Conservation (phyloP, 2,329 filamentous ascomycete species). For the Cadophora gregata region DNA sequence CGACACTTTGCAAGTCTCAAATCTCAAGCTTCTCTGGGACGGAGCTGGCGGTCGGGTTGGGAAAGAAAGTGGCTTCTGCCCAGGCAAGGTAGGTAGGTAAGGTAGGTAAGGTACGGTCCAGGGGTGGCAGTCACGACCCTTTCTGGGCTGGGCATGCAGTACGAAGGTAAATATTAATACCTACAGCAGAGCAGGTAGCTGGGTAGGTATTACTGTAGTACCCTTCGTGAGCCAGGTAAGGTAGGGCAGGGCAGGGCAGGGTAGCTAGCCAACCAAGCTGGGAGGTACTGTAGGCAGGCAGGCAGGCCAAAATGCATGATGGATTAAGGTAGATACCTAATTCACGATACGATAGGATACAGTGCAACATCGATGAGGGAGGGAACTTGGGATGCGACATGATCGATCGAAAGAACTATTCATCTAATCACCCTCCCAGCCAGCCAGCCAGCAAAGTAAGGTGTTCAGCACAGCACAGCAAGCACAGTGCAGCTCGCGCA, state of each 20-base stretch:
- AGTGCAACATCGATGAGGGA: not conserved
- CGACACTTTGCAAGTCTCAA: slow-evolving; percentile 10
- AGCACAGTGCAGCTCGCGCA: too few relatives aligned
- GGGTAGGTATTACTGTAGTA: too few relatives aligned
- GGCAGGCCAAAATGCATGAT: not conserved
- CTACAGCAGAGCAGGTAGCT: too few relatives aligned
- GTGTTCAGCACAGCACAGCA: not conserved
- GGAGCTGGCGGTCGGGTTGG: slow-evolving; percentile 14
- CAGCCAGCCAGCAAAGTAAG: not conserved
- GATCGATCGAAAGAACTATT: not conserved
- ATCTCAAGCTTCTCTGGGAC: slow-evolving; percentile 4
- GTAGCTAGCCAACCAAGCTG: too few relatives aligned
- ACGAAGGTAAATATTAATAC: too few relatives aligned
- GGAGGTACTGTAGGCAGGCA: too few relatives aligned
- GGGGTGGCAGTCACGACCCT: slow-evolving; percentile 1
- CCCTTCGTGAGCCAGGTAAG: not conserved
- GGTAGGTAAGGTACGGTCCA: too few relatives aligned
- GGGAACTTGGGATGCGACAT: not conserved
- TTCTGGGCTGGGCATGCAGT: not conserved
- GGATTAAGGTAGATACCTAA: too few relatives aligned
- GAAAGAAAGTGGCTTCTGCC: slow-evolving; percentile 14
- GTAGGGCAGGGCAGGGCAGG: not conserved
- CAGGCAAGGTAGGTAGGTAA: too few relatives aligned
- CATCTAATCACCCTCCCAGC: not conserved
- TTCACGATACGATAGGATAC: too few relatives aligned